Conservation (phyloP, 2,329 filamentous ascomycete species). For the Aureobasidium mangrovei region DNA sequence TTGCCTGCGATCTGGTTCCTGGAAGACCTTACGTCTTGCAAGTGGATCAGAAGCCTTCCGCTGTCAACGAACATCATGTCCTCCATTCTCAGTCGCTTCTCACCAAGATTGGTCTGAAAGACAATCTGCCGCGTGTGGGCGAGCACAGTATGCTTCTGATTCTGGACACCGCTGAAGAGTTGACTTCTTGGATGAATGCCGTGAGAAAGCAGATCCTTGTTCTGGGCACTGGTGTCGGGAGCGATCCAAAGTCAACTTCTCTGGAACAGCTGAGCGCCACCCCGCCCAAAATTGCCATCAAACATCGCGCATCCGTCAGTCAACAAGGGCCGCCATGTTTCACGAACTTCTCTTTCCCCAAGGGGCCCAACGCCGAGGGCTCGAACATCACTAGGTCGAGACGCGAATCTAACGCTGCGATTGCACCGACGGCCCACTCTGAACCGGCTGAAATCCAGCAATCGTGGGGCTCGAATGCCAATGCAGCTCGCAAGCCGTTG, state of each 20-base stretch:
- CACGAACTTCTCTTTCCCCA: conserved; percentile 2
- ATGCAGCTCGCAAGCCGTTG: neutral
- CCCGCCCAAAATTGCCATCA: neutral
- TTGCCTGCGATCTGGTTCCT: conserved; percentile 70
- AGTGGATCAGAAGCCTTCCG: conserved; percentile 46
- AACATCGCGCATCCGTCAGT: neutral
- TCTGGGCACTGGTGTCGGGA: conserved; percentile 50
- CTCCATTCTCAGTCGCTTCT: conserved; percentile 8
- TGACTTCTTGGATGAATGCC: conserved; percentile 65
- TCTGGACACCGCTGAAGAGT: conserved; percentile 61
- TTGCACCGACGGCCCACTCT: neutral
- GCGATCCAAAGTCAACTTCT: neutral
- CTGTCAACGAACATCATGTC: neutral
- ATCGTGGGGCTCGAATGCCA: neutral
- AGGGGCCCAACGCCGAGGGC: neutral
- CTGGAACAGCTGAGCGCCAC: neutral
- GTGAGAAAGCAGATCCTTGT: conserved; percentile 62
- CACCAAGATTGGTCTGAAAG: conserved; percentile 54
- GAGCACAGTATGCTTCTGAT: conserved; percentile 62
- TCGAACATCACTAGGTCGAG: neutral
- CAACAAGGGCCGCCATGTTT: conserved; percentile 1
- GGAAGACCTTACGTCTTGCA: conserved; percentile 75
- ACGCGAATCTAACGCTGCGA: neutral
- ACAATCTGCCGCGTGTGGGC: conserved; percentile 44
- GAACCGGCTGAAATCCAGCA: neutral